Base-by-base conservation (phyloP, 495 filamentous ascomycete species). In the Tuber melanosporum region DNA sequence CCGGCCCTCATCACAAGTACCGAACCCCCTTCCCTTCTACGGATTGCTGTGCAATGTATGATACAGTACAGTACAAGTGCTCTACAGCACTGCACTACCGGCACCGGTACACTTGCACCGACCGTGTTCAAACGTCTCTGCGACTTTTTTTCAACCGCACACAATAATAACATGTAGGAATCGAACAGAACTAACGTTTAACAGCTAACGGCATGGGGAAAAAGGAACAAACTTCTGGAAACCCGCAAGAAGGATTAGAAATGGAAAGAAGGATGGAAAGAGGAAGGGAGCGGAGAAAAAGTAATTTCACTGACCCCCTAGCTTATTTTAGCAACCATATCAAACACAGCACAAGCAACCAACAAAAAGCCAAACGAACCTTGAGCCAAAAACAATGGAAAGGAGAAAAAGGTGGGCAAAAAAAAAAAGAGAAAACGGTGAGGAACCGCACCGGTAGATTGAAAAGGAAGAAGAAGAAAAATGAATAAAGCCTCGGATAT, bases 211-310 rank as follows among this genome's bases (percentile, higher is more conserved):
- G 57, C 57, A 66, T 66, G 57, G n/a, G 22, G 26, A 57, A 32
- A 57, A 75, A 80, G 72, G 52, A 73, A 79, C 52, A 70, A 79
- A 69, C 39, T 75, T 73, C 73, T 70, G 36, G 72, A 79, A 75
- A 41, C 57, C 19, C 73, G 36, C 70, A 44, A 72, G 71, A 71
- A 69, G 73, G 71, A 70, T 71, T 62, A 70, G 73, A 71, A 77
- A 70, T 52, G 70, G 22, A 75, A 69, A 52, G 62, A 42, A 32
- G 32, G 32, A 32, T 0, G 32, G 32, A 32, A 32, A 32, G 32
- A 79, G 52, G 41, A 49, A 15, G 14, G 32, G 36, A 36, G 39
- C 5, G 22, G 3, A 19, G 47, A 42, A 66, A 66, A 66, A 66
- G 57, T 66, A 66, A 66, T 66, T 66, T 66, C 57, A 36, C 26